phyloP scores from a whole-genome alignment of 768 basidiomycete species.

The Scleroderma citrinum region DNA sequence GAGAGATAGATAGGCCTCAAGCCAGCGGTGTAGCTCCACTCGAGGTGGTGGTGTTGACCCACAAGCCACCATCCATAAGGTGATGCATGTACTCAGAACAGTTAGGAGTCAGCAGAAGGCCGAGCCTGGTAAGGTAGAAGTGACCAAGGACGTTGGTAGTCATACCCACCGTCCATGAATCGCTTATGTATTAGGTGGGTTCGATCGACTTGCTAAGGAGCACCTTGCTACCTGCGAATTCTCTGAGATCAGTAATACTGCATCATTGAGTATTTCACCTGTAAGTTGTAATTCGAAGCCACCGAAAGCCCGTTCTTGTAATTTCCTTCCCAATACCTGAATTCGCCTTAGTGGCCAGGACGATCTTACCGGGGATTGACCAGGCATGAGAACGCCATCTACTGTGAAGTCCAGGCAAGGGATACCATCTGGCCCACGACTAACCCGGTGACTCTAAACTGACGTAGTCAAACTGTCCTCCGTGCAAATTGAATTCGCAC shows the following conservation, averaged over 20 bases:
- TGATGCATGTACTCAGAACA: conserved; percentile 2
- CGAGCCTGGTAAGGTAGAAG: conserved; percentile 31
- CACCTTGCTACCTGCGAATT: too few species aligned
- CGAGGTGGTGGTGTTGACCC: conserved; percentile 42
- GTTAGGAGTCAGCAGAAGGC: conserved; percentile 31
- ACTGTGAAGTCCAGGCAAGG: conserved; percentile 10
- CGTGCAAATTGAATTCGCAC: too few species aligned
- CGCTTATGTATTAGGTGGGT: conserved; percentile 10
- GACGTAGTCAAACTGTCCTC: too few species aligned
- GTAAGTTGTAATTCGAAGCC: too few species aligned
- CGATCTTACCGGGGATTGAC: conserved; percentile 29
- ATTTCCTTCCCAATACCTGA: conserved; percentile 45
- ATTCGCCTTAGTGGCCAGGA: conserved; percentile 42
- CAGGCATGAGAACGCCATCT: conserved; percentile 28
- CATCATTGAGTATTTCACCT: too few species aligned
- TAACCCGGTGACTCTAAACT: too few species aligned
- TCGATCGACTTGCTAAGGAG: too few species aligned
- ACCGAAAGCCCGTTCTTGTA: conserved; percentile 6
- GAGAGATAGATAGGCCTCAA: conserved; percentile 38
- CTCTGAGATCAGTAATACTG: too few species aligned
- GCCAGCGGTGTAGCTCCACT: conserved; percentile 38
- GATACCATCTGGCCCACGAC: conserved; percentile 7
- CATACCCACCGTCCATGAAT: conserved; percentile 35
- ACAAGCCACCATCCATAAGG: neutral
- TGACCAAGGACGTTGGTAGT: conserved; percentile 34